Evolutionary conservation across 2,329 filamentous ascomycete species (phyloP).

Genomic region (Epichloe scottii): DNA sequence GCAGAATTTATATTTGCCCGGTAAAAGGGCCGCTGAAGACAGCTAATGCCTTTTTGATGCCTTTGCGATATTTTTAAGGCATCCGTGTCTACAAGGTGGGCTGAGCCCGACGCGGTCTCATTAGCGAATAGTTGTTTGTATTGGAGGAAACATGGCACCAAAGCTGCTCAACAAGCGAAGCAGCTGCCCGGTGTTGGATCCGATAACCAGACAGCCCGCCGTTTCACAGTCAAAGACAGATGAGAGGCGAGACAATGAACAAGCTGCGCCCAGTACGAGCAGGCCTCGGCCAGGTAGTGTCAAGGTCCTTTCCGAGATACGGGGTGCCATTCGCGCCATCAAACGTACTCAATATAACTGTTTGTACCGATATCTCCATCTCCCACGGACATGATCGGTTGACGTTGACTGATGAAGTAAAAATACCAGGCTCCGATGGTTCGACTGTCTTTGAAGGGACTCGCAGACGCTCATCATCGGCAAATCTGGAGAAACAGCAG

Average conservation of each 20-base stretch:
- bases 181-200: conserved; percentile 13
- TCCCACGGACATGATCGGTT: neutral
- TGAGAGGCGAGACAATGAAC: conserved; percentile 1
- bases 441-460: conserved; percentile 10
- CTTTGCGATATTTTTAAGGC: neutral
- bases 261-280: conserved; percentile 7
- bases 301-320: conserved; percentile 23
- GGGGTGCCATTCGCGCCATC: conserved; percentile 21
- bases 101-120: neutral
- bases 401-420: neutral
- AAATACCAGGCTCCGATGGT: conserved; percentile 12
- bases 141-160: conserved; percentile 14
- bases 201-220: conserved; percentile 1
- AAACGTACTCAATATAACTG: conserved; percentile 17
- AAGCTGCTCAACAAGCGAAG: conserved; percentile 15
- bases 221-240: neutral
- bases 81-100: neutral
- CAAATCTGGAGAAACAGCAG: neutral
- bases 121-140: neutral
- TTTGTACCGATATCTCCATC: conserved; percentile 6
- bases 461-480: conserved; percentile 1
- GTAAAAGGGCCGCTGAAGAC: neutral
- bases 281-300: conserved; percentile 17
- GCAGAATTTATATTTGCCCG: neutral
- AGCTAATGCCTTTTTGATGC: neutral